Evolutionary conservation across 2,329 filamentous ascomycete species (phyloP).

Genomic region (Chrysoporthe puriensis): DNA sequence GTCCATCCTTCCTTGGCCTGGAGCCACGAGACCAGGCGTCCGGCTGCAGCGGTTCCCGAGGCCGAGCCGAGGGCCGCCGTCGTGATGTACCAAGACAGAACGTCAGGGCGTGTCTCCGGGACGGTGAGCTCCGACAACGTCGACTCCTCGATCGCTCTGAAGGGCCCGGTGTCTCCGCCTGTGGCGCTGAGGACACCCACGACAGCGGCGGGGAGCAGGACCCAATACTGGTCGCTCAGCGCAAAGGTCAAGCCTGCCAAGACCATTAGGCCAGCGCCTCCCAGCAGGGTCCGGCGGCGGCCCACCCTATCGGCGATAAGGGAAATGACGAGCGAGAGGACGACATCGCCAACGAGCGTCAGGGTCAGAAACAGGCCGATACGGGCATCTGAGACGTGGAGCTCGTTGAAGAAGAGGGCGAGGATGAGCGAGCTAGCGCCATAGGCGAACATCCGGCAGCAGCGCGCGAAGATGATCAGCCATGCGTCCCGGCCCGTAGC

Average conservation of each 20-base stretch:
- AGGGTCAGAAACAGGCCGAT: slow-evolving; percentile 70
- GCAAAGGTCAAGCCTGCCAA: slow-evolving; percentile 59
- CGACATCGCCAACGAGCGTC: slow-evolving; percentile 63
- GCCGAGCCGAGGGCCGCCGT: slow-evolving; percentile 59
- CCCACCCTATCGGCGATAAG: slow-evolving; percentile 63
- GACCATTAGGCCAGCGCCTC: slow-evolving; percentile 60
- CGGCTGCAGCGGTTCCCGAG: slow-evolving; percentile 55
- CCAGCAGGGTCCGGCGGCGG: slow-evolving; percentile 55
- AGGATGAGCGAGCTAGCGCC: slow-evolving; percentile 64
- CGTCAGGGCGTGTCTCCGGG: slow-evolving; percentile 58
- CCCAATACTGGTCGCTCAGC: slow-evolving; percentile 60
- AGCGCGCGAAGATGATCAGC: slow-evolving; percentile 56
- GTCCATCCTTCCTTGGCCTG: slow-evolving; percentile 50
- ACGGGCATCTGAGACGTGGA: slow-evolving; percentile 58
- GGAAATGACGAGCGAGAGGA: slow-evolving; percentile 60
- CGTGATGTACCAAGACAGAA: slow-evolving; percentile 69
- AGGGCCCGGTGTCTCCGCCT: slow-evolving; percentile 69
- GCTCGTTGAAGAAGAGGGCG: slow-evolving; percentile 61
- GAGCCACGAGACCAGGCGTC: slow-evolving; percentile 54
- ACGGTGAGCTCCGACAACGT: slow-evolving; percentile 64
- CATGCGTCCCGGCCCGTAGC: slow-evolving; percentile 53
- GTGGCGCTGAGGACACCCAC: slow-evolving; percentile 65
- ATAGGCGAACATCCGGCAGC: slow-evolving; percentile 65
- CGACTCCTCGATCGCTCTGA: slow-evolving; percentile 68
- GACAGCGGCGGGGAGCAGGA: slow-evolving; percentile 60